phyloP scores from a whole-genome alignment of 257 asterid species.

The Osmanthus fragrans region DNA sequence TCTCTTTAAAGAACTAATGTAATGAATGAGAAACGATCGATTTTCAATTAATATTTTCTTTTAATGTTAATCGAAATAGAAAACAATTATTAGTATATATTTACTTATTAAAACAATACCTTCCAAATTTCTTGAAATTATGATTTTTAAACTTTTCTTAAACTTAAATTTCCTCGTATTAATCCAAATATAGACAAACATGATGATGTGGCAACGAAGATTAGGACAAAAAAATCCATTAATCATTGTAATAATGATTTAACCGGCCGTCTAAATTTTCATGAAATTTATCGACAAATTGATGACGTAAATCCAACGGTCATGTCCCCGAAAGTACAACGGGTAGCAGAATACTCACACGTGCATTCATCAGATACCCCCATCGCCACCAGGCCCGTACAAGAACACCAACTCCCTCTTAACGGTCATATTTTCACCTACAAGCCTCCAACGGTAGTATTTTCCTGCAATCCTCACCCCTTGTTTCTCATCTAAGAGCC shows the following conservation, averaged over 20 bases:
- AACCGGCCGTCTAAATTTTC: not conserved
- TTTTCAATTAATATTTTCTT: too few species aligned
- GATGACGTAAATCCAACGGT: constrained; percentile 39
- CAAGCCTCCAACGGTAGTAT: constrained; percentile 76
- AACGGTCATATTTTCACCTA: constrained; percentile 45
- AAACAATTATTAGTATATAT: too few species aligned
- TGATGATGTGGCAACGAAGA: too few species aligned
- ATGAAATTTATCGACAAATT: constrained; percentile 7
- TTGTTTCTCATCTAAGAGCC: constrained; percentile 60
- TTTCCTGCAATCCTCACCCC: constrained; percentile 44
- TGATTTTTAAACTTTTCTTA: not conserved
- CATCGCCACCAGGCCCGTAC: constrained; percentile 21
- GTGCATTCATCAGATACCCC: constrained; percentile 28
- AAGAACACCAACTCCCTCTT: constrained; percentile 24
- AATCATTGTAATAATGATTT: not conserved
- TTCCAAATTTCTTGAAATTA: not conserved
- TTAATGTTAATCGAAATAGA: too few species aligned
- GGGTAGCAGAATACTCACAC: constrained; percentile 34
- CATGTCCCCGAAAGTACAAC: constrained; percentile 26
- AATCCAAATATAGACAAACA: not conserved
- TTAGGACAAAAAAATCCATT: too few species aligned
- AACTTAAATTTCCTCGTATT: too few species aligned
- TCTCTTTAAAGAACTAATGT: too few species aligned
- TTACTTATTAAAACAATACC: too few species aligned
- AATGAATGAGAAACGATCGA: too few species aligned